Percentiles rank a stretch among this genome's conserved stretches.
phyloP scores from a whole-genome alignment of 306 rosid species.

The cucumber (Cucumis sativus) region DNA sequence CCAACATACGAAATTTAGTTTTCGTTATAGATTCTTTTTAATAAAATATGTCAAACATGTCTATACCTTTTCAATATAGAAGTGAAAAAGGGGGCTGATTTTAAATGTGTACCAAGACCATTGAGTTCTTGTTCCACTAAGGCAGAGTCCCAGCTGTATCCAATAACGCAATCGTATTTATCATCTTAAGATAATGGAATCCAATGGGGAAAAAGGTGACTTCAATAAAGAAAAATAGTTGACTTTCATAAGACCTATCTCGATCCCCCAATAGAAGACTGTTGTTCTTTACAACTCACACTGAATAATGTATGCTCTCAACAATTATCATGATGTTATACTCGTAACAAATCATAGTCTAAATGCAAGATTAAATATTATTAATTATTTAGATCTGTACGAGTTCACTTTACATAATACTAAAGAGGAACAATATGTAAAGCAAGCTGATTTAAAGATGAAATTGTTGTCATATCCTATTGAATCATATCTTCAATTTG shows the following conservation, averaged over 20 bases:
- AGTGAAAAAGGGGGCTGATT: background rate
- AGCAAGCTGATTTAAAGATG: background rate
- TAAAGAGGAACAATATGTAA: background rate
- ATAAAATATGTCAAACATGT: background rate
- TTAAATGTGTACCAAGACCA: background rate
- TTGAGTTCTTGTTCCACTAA: constrained; percentile 3
- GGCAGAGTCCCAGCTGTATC: background rate
- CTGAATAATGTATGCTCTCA: background rate
- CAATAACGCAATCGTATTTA: constrained; percentile 1
- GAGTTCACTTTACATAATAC: background rate
- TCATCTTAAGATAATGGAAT: background rate
- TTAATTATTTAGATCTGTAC: background rate
- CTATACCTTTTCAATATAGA: background rate
- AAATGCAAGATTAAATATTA: background rate
- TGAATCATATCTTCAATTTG: background rate
- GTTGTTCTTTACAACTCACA: background rate
- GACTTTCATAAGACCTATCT: background rate
- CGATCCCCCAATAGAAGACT: background rate
- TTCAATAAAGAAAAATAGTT: constrained; percentile 1
- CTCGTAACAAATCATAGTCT: background rate
- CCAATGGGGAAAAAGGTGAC: background rate
- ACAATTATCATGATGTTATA: background rate
- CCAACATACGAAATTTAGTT: background rate
- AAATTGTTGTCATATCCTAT: background rate
- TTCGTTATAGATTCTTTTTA: background rate